Evolutionary conservation across 768 basidiomycete species (phyloP).

Genomic region (Zangia roseola): DNA sequence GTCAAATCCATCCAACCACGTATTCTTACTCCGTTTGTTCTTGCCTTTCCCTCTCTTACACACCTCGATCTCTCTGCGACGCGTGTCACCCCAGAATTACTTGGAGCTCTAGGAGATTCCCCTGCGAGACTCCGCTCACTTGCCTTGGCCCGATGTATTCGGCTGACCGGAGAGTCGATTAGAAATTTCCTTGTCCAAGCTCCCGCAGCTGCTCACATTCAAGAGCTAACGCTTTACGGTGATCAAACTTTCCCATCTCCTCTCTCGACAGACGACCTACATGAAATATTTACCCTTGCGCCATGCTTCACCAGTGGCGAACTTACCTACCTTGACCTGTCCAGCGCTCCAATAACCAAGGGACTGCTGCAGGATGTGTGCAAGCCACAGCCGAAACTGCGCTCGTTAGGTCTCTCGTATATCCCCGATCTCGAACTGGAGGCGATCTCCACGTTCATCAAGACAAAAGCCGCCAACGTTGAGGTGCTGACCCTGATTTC

Average conservation of each 20-base stretch:
- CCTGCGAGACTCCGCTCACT: conserved; percentile 75
- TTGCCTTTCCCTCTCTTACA: conserved; percentile 82
- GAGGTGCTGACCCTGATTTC: conserved; percentile 83
- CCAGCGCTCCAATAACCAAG: conserved; percentile 71
- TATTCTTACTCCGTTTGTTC: conserved; percentile 68
- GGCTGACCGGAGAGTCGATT: conserved; percentile 78
- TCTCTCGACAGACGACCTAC: conserved; percentile 63
- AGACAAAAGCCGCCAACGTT: conserved; percentile 64
- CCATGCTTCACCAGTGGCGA: conserved; percentile 77
- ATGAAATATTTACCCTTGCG: conserved; percentile 63
- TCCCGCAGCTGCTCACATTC: conserved; percentile 56
- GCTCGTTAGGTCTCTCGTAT: conserved; percentile 88
- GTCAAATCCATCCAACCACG: conserved; percentile 74
- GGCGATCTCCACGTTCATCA: conserved; percentile 66
- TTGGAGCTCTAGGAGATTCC: conserved; percentile 63
- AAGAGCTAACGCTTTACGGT: conserved; percentile 86
- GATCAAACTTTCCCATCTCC: conserved; percentile 81
- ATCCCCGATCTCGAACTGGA: conserved; percentile 69
- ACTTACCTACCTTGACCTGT: conserved; percentile 87
- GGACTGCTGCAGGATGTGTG: conserved; percentile 49
- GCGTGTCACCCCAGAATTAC: conserved; percentile 73
- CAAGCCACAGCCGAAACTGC: conserved; percentile 66
- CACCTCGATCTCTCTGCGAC: conserved; percentile 92
- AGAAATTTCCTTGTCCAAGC: conserved; percentile 69
- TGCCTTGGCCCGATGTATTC: conserved; percentile 82